Evolutionary conservation across 495 filamentous ascomycete species (phyloP), one percentile per base, ranked within the genome.

Genomic region (Rusavskia elegans): DNA sequence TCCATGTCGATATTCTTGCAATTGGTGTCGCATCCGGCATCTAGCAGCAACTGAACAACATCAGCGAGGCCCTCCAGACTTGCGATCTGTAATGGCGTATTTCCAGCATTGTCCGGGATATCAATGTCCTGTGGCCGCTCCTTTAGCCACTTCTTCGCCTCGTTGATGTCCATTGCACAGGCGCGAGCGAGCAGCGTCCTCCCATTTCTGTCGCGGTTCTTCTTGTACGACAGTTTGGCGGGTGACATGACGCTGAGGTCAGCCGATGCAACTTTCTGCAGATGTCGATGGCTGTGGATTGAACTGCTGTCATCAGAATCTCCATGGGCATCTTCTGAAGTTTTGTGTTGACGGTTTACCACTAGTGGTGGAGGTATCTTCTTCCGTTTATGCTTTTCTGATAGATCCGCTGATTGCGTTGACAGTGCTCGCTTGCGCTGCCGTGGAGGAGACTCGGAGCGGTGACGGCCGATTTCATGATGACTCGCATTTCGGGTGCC

Each of bases 81-180:
- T 5, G 90, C 87, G 57, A 92, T 87, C 60, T 98, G 92, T 35
- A 98, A 68, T 49, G 92, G 93, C 8, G 89, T 89, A 62, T 97
- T 96, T 21, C 85, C 86, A 13, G 90, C 93, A 65, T 94, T 87
- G 60, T 98, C 93, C 40, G 85, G 79, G 48, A 88, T 75, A 63
- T 97, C 85, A 49, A 97, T 68, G 66, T 95, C 86, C 49, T 89
- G 82, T 2, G 85, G 87, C 21, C 85, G 80, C 59, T 90, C 84
- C 5, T 79, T 71, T 32, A 87, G 71, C 51, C 83, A 72, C 59
- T 82, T 83, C 11, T 83, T 84, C 11, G 66, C 67, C 14, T 90
- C 84, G 49, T 83, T 70, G 59, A 88, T 83, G 49, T 84, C 82
- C 53, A 80, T 77, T 4, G 86, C 84, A 61, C 85, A 88, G 25